Evolutionary conservation across 1,284 basidiomycete genomes (phyloP).

Genomic region (Tremellales sp.): DNA sequence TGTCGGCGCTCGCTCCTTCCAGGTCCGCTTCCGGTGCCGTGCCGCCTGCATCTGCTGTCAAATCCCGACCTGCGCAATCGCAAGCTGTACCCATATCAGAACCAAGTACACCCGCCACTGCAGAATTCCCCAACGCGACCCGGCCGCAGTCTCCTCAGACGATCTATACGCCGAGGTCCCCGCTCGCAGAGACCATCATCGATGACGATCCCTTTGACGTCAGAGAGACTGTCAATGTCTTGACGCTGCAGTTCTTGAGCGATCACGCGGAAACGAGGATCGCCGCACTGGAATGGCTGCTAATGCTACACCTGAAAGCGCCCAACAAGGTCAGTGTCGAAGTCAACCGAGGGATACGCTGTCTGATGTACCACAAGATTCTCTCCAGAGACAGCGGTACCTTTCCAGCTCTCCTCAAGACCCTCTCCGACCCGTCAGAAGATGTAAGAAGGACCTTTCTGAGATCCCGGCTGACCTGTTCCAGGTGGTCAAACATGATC

Average conservation of each 20-base stretch:
- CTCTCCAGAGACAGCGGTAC: slow-evolving; percentile 94
- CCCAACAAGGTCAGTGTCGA: slow-evolving; percentile 70
- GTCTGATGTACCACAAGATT: slow-evolving; percentile 56
- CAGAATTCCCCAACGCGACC: slow-evolving; percentile 31
- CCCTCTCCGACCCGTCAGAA: slow-evolving; percentile 92
- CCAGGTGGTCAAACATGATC: slow-evolving; percentile 89
- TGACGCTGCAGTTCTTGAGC: slow-evolving; percentile 91
- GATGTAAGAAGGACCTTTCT: slow-evolving; percentile 56
- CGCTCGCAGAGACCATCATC: slow-evolving; percentile 33
- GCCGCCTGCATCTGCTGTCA: slow-evolving; percentile 11
- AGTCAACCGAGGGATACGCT: not conserved
- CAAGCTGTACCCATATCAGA: slow-evolving; percentile 48
- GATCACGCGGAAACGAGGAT: slow-evolving; percentile 96
- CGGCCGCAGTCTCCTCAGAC: slow-evolving; percentile 26
- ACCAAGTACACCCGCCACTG: slow-evolving; percentile 38
- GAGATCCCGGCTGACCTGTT: not conserved
- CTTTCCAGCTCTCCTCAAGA: slow-evolving; percentile 91
- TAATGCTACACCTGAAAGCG: slow-evolving; percentile 97
- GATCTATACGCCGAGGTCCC: slow-evolving; percentile 17
- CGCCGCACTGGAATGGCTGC: slow-evolving; percentile 92
- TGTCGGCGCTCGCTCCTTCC: slow-evolving; percentile 3
- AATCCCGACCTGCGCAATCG: slow-evolving; percentile 12
- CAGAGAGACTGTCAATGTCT: slow-evolving; percentile 80
- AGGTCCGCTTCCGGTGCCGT: slow-evolving; percentile 3
- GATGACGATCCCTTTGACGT: slow-evolving; percentile 86